Evolutionary conservation across 768 basidiomycete species (phyloP), one percentile per base, ranked within the genome.

Genomic region (Kwoniella mangroviensis): DNA sequence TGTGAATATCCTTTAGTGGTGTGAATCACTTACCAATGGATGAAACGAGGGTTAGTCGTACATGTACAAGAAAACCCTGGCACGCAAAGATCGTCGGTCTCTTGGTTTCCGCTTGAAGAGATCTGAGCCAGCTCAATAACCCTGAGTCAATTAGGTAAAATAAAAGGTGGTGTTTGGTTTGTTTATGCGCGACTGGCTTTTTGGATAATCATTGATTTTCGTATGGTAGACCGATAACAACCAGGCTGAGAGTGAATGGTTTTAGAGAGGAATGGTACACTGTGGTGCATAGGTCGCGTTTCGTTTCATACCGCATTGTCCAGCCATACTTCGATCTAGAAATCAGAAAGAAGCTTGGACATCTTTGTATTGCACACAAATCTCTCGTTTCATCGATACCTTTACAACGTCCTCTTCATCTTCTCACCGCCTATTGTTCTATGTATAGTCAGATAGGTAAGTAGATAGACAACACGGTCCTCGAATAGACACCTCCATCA

Each of bases 21-120:
- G 56, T 57, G 22, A 57, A 57, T 15, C 3, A 42, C 2, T 60
- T 12, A 22, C 19, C 58, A 60, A 60, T 60, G 58, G 58, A 60
- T 60, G 41, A 60, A 60, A 60, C 41, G 17, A 34, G 40, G 34
- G 58, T 41, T 41, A 28, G 56, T 34, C 19, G 41, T 28, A 57
- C 12, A 1, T 22, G 28, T 26, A 24, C 28, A 13, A 15, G 10
- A 26, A 41, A 22, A 60, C 58, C 58, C 22, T 60, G 58, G 58
- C 41, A 60, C 58, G 58, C 58, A 60, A 60, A 60, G 58, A 60
- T 60, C 58, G 58, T 42, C 58, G 58, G 34, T 60, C 40, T 57
- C 17, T 28, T 28, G 58, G n/a, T 54, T 17, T 41, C 34, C 34
- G 34, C 34, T 34, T 34, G 34, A 34, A 5, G 34, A 34, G 34